These are phyloP conservation scores for Termitomyces heimii DNA, from an alignment of 768 basidiomycete genomes.

Conservation along the genomic window DNA sequence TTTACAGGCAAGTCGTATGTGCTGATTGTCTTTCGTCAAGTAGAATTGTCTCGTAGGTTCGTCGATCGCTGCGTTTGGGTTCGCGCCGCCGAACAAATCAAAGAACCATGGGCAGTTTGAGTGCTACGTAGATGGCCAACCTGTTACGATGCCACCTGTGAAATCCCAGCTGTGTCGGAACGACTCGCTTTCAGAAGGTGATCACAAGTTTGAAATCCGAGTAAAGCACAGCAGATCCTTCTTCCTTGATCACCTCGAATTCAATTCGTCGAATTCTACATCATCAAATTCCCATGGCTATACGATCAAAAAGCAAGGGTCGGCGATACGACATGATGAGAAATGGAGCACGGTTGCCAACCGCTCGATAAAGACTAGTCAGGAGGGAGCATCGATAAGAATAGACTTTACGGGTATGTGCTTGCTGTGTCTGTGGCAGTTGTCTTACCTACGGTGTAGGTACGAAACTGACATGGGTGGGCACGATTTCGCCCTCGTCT, in stretches of 20 bases:
- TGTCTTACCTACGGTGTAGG: constrained; percentile 10
- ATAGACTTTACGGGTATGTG: constrained; percentile 5
- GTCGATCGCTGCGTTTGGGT: background rate
- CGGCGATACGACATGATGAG: background rate
- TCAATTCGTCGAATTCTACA: background rate
- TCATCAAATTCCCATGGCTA: background rate
- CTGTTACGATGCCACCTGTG: too few species aligned
- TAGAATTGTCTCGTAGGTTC: background rate
- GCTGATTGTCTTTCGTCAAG: background rate
- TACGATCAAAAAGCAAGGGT: background rate
- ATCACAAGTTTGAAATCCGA: background rate
- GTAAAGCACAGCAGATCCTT: background rate
- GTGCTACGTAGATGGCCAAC: background rate
- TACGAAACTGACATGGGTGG: constrained; percentile 18
- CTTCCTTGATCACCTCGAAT: constrained; percentile 3
- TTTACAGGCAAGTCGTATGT: background rate
- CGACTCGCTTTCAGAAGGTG: background rate
- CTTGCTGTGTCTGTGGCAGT: background rate
- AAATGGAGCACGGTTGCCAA: background rate
- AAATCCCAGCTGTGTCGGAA: background rate
- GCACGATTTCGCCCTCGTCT: constrained; percentile 11
- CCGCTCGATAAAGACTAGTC: background rate
- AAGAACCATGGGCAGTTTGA: background rate
- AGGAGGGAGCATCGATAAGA: background rate
- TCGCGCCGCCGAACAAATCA: background rate